Conservation (phyloP, 768 basidiomycete genomes). For the Hemileccinum rubropunctum region DNA sequence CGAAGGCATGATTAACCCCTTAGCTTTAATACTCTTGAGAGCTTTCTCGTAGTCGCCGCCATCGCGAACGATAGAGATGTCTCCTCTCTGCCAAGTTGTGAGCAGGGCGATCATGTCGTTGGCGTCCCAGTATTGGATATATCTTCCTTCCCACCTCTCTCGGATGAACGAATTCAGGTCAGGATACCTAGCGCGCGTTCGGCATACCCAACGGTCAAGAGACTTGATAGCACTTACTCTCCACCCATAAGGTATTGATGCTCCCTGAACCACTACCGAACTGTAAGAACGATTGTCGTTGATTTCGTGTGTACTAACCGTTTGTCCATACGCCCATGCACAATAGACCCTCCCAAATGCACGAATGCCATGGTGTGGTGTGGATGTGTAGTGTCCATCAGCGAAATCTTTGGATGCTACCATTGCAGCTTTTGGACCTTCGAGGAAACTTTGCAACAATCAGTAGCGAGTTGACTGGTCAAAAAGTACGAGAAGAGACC, state of each 20-base stretch:
- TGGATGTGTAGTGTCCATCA: conserved; percentile 48
- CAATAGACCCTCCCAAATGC: conserved; percentile 59
- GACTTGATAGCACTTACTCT: conserved; percentile 26
- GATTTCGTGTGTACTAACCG: conserved; percentile 33
- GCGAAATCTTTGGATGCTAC: conserved; percentile 53
- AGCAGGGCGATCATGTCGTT: conserved; percentile 52
- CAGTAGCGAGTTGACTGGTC: neutral
- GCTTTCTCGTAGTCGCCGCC: conserved; percentile 42
- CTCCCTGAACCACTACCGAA: conserved; percentile 52
- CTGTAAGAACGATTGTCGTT: neutral
- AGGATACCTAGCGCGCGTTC: conserved; percentile 36
- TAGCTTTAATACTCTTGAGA: conserved; percentile 45
- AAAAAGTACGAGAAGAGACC: conserved; percentile 29
- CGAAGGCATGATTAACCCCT: conserved; percentile 56
- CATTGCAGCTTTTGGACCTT: conserved; percentile 57
- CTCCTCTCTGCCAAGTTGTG: conserved; percentile 52
- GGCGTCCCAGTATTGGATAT: conserved; percentile 48
- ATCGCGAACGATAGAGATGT: conserved; percentile 45
- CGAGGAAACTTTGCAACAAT: conserved; percentile 47
- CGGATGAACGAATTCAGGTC: conserved; percentile 49
- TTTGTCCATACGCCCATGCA: conserved; percentile 60
- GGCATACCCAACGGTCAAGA: neutral
- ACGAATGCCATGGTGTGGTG: conserved; percentile 49
- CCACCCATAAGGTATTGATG: conserved; percentile 43
- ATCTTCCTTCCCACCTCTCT: conserved; percentile 48